phyloP scores from a whole-genome alignment of 2,329 filamentous ascomycete species.

The Xylariaceae sp. region DNA sequence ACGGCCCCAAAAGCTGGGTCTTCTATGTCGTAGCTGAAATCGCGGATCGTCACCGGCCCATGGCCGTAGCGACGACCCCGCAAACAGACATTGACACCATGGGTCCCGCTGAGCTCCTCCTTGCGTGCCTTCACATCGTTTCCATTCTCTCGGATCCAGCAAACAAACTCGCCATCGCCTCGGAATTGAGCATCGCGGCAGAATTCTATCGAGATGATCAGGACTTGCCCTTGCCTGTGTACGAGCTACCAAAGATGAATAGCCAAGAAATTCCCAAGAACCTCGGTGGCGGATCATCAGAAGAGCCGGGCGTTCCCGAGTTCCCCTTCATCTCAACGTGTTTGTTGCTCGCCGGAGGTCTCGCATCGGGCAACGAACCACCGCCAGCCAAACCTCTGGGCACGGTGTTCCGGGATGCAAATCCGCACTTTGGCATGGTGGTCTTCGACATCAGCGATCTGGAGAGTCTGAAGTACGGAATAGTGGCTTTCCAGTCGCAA shows the following conservation, averaged over 20 bases:
- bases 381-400: background rate
- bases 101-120: background rate
- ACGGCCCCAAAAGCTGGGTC: conserved; percentile 30
- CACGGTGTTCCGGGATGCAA: background rate
- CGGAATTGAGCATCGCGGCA: conserved; percentile 1
- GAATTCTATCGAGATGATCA: background rate
- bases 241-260: background rate
- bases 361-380: no score
- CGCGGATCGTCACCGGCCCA: conserved; percentile 1
- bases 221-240: background rate
- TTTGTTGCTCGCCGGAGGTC: background rate
- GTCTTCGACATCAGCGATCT: conserved; percentile 10
- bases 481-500: background rate
- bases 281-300: no score
- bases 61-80: background rate
- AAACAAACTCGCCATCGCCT: background rate
- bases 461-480: background rate
- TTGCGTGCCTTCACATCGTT: background rate
- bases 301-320: background rate
- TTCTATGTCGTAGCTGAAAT: conserved; percentile 28
- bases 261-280: no score
- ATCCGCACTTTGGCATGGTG: background rate
- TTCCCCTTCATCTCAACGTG: background rate
- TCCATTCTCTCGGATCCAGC: background rate
- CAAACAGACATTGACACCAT: background rate